These are phyloP conservation scores for Colletotrichum simmondsii DNA, from an alignment of 2,329 filamentous ascomycete genomes.

Conservation along the genomic window DNA sequence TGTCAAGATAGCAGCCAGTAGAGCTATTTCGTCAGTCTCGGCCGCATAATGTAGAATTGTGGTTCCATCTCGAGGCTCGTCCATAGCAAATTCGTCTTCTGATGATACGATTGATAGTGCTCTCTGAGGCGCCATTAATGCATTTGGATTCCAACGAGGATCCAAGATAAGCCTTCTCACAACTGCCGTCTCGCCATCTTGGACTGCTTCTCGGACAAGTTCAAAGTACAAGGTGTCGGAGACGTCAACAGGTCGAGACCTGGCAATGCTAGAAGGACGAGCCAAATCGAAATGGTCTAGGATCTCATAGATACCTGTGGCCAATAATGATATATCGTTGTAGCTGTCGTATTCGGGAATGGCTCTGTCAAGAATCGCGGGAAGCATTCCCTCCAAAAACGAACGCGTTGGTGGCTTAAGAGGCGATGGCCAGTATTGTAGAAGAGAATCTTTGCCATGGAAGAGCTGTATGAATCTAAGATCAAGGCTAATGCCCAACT, in stretches of 20 bases:
- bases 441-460: not conserved
- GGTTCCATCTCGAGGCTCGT: not conserved
- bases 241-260: not conserved
- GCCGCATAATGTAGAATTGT: slow-evolving; percentile 27
- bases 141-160: slow-evolving; percentile 31
- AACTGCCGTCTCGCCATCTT: not conserved
- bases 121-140: not conserved
- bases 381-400: slow-evolving; percentile 1
- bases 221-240: not conserved
- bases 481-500: not conserved
- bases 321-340: not conserved
- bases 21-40: slow-evolving; percentile 29
- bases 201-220: slow-evolving; percentile 1
- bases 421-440: slow-evolving; percentile 7
- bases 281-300: not conserved
- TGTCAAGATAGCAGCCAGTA: slow-evolving; percentile 42
- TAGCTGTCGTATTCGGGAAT: not conserved
- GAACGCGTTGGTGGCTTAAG: not conserved
- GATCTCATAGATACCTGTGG: not conserved
- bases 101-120: not conserved
- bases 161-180: slow-evolving; percentile 25
- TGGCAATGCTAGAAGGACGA: too few species aligned
- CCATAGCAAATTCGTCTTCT: not conserved
- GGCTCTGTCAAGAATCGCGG: slow-evolving; percentile 6
- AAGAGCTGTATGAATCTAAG: slow-evolving; percentile 4